Base-by-base conservation (phyloP, 495 filamentous ascomycete genomes). In the Hypoxylon lienhwacheense region DNA sequence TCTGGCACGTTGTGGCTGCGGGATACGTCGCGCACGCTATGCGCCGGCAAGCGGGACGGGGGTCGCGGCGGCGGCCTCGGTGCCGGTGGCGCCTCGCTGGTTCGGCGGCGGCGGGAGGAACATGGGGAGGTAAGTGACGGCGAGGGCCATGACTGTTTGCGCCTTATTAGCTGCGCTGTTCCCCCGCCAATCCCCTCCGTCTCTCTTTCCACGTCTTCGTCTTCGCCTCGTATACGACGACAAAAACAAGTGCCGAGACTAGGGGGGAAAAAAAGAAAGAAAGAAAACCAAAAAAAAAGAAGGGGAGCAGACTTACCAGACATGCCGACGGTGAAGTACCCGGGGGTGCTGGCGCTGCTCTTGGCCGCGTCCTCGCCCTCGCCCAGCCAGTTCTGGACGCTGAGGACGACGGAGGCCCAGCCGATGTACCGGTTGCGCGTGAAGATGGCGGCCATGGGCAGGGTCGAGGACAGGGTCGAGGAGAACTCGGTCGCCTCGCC, bases 391-490 rank as follows among this genome's bases (percentile, higher is more conserved):
- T 76, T 81, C 73, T 95, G 90, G 32, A 95, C 71, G 45, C 89
- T 82, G 69, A 95, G 86, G 39, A 92, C 82, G 36, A 96, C 85
- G 4, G 91, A 77, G 6, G 86, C 84, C 91, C 90, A 95, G 68
- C 90, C 90, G 59, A 95, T 80, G 77, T 82, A 95, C 79, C 87
- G 85, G 71, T 93, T 95, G 37, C 89, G 78, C 54, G 87, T 92
- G 69, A 96, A 95, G 78, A 96, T 91, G 46, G 91, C 91, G 47
- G 89, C 89, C 91, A 96, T 96, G 26, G 91, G 91, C 64, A 96
- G 70, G 5, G 90, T 95, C 65, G 83, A 92, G 8, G 85, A 81
- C 68, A 93, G 79, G 16, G 88, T 87, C 60, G 87, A 85, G 72
- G 64, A 69, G 48, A 78, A 64, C 34, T 82, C 79, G 63, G 61